These are phyloP conservation scores for Insectozyma bohioensis DNA, from an alignment of 1,139 yeast species.

Conservation along the genomic window DNA sequence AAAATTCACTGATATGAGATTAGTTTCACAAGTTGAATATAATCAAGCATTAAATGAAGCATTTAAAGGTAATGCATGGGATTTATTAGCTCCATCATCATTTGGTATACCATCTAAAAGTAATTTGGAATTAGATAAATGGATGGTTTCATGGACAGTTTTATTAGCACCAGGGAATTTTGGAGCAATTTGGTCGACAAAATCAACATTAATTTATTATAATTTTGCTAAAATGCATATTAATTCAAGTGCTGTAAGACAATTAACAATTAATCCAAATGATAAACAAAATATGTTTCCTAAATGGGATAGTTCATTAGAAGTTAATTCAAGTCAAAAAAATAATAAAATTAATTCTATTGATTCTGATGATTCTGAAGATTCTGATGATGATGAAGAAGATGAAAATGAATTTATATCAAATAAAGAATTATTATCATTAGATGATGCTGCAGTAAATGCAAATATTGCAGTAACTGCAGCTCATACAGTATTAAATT, in stretches of 20 bases:
- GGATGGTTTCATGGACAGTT: constrained; percentile 85
- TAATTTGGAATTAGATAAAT: constrained; percentile 65
- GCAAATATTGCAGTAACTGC: constrained; percentile 59
- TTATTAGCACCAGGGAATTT: constrained; percentile 58
- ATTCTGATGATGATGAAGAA: constrained; percentile 27
- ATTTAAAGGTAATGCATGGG: constrained; percentile 64
- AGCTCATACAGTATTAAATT: constrained; percentile 60
- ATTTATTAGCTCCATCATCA: constrained; percentile 54
- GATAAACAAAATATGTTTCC: constrained; percentile 36
- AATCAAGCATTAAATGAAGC: constrained; percentile 65
- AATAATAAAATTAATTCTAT: not conserved
- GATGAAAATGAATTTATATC: constrained; percentile 35
- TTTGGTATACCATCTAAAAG: constrained; percentile 70
- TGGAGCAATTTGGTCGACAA: constrained; percentile 69
- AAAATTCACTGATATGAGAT: constrained; percentile 51
- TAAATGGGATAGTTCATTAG: constrained; percentile 24
- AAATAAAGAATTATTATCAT: constrained; percentile 36
- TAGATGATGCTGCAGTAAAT: constrained; percentile 34
- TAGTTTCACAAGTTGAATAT: constrained; percentile 73
- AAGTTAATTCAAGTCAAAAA: not conserved
- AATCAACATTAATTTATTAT: constrained; percentile 67
- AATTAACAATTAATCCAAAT: constrained; percentile 36
- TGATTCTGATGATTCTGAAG: constrained; percentile 18
- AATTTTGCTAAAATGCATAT: constrained; percentile 77
- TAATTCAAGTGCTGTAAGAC: constrained; percentile 55